phyloP scores from a whole-genome alignment of 78 protist species.

The Cavenderia fasciculata region DNA sequence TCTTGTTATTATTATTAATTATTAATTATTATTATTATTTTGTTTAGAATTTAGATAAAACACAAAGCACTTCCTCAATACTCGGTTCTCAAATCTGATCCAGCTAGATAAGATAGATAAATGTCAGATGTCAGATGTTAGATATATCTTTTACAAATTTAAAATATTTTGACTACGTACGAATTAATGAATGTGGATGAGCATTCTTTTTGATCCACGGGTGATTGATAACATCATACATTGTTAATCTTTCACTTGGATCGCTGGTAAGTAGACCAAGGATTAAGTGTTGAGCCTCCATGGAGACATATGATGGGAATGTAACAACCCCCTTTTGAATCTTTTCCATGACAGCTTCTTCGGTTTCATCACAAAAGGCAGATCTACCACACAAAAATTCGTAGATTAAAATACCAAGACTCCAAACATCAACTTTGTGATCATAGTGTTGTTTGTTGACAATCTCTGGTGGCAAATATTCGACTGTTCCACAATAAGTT shows the following conservation, averaged over 20 bases:
- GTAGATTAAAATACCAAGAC: slow-evolving; percentile 56
- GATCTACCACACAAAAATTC: slow-evolving; percentile 69
- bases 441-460: slow-evolving; percentile 88
- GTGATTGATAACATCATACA: slow-evolving; percentile 45
- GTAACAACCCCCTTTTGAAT: slow-evolving; percentile 4
- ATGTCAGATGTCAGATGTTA: neutral
- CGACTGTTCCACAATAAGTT: slow-evolving; percentile 97
- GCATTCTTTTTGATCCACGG: slow-evolving; percentile 75
- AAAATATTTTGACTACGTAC: no score
- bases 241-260: slow-evolving; percentile 64
- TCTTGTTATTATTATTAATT: no score
- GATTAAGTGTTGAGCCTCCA: slow-evolving; percentile 66
- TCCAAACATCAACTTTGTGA: slow-evolving; percentile 46
- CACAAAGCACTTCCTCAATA: no score
- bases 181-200: slow-evolving; percentile 49
- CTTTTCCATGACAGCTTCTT: slow-evolving; percentile 3
- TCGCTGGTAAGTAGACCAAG: slow-evolving; percentile 15
- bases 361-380: slow-evolving; percentile 29
- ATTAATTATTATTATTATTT: no score
- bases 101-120: neutral
- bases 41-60: no score
- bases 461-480: slow-evolving; percentile 94
- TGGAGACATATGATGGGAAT: slow-evolving; percentile 55
- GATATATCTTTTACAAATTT: no score
- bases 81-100: neutral